phyloP scores from a whole-genome alignment of 169 alveolate genomes.

The Plasmodium ovale region DNA sequence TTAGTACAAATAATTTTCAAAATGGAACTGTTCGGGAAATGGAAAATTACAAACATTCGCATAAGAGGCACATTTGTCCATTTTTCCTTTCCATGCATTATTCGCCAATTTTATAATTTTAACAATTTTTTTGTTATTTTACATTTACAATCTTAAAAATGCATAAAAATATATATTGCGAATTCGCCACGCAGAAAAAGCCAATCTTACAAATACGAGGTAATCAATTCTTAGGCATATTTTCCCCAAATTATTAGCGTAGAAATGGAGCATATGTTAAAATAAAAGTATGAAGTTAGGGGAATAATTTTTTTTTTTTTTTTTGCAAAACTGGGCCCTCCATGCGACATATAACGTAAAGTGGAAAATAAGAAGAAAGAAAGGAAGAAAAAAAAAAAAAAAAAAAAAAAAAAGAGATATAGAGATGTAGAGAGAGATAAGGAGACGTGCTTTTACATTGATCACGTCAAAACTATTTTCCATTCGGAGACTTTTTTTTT shows the following conservation, averaged over 20 bases:
- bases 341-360: neutral
- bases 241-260: too few species aligned
- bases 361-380: neutral
- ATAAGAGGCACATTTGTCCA: neutral
- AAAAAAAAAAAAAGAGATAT: too few species aligned
- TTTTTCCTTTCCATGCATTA: neutral
- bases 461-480: too few species aligned
- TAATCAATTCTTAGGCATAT: too few species aligned
- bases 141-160: conserved; percentile 8
- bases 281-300: too few species aligned
- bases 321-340: neutral
- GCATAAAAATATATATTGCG: neutral
- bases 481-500: too few species aligned
- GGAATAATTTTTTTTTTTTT: too few species aligned
- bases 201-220: neutral
- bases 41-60: neutral
- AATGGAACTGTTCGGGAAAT: conserved; percentile 11
- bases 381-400: neutral
- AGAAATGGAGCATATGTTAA: too few species aligned
- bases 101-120: conserved; percentile 16
- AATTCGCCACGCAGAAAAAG: neutral
- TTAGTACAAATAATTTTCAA: neutral
- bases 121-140: conserved; percentile 14
- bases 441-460: too few species aligned
- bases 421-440: too few species aligned